Evolutionary conservation across 2,329 filamentous ascomycete species (phyloP), one percentile per base, ranked within the genome.

Genomic region (Colletotrichum navitas): DNA sequence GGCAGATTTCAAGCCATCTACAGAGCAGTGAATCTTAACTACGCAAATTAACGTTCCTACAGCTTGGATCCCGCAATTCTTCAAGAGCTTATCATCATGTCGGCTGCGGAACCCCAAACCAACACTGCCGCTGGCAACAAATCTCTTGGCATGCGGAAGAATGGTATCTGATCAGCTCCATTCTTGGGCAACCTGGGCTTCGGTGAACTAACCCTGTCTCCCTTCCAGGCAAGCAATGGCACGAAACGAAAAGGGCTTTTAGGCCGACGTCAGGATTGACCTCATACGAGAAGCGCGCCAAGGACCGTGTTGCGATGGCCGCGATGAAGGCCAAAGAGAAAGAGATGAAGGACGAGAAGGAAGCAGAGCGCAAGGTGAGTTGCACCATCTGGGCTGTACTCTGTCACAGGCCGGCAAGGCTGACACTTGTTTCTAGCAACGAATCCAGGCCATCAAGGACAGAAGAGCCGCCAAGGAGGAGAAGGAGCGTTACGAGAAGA

Each of bases 301-400:
- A 92, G 76, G 87, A 91, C 73, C 90, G 94, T 63, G 89, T 91
- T 73, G 88, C 91, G 10, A 87, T 91, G 76, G 88, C 89, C 16
- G 90, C 93, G n/a, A 89, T 93, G 77, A 98, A 98, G 85, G 93
- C 94, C 45, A 94, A 94, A 79, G 96, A 98, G 84, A 95, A 93
- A 83, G 94, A 98, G 82, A 90, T 99, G 90, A 97, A 95, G 85
- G 93, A 94, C 0, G 96, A 98, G 84, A 98, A 97, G 83, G 94
- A 97, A 80, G 89, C 92, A n/a, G 92, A 92, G 81, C 89, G 94
- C 83, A 87, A 95, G 87, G 94, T 96, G 82, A 73, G 88, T 74
- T 49, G 29, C 12, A n/a, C 29, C 34, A 36, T 32, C 54, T n/a
- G 12, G 2, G 12, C n/a, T 21, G 32, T 24, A 39, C 24, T 12